Conservation (phyloP, 2,329 filamentous ascomycete species). For the Fusarium chuoi region DNA sequence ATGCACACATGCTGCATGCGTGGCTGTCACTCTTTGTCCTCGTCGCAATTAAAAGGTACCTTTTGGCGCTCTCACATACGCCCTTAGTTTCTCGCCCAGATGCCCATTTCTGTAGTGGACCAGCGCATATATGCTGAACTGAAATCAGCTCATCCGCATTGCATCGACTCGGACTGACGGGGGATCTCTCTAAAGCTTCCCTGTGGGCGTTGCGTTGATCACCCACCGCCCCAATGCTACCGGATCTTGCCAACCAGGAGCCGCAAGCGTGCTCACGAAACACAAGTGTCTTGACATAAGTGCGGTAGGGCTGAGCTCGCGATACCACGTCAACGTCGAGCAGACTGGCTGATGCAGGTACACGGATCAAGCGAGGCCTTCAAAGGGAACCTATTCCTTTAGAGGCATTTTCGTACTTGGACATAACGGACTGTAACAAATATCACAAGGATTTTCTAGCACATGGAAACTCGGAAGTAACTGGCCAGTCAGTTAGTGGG, state of each 20-base stretch:
- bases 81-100: constrained; percentile 31
- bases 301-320: constrained; percentile 34
- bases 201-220: constrained; percentile 30
- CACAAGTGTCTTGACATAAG: constrained; percentile 22
- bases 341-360: constrained; percentile 17
- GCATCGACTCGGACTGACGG: constrained; percentile 9
- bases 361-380: constrained; percentile 14
- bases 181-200: constrained; percentile 17
- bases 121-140: constrained; percentile 7
- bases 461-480: constrained; percentile 23
- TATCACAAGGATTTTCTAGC: constrained; percentile 29
- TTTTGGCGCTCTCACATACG: constrained; percentile 25
- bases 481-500: constrained; percentile 28
- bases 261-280: constrained; percentile 31
- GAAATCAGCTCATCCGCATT: constrained; percentile 3
- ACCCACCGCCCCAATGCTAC: constrained; percentile 27
- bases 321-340: constrained; percentile 35
- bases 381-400: constrained; percentile 16
- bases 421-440: constrained; percentile 19
- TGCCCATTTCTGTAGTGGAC: constrained; percentile 17
- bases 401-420: constrained; percentile 36
- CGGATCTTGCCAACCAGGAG: constrained; percentile 27
- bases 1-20: constrained; percentile 38
- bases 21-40: constrained; percentile 28
- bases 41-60: constrained; percentile 22